Conservation (phyloP, 495 filamentous ascomycete genomes). For the Podospora fimiseda region DNA sequence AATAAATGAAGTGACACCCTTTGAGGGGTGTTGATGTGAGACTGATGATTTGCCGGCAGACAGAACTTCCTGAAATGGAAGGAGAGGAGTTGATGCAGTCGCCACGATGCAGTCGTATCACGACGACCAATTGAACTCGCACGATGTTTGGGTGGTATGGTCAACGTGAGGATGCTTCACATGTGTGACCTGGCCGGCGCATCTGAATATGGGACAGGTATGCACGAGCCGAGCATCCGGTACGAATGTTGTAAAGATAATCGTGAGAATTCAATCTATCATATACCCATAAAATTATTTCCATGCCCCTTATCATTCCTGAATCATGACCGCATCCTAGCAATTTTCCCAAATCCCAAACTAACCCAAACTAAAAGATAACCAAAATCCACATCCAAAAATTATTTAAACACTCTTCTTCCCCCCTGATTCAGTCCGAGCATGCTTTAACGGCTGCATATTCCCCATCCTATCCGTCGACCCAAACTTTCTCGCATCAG, state of each 20-base stretch:
- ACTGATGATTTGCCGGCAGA: slow-evolving; percentile 2
- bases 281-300: no score
- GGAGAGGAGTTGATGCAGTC: background rate
- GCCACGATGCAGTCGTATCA: background rate
- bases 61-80: slow-evolving; percentile 1
- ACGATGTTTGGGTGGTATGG: no score
- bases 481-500: slow-evolving; percentile 29
- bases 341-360: background rate
- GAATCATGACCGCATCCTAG: no score
- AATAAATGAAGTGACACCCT: background rate
- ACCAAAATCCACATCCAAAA: background rate
- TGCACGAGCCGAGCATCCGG: no score
- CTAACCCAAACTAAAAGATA: background rate
- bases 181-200: no score
- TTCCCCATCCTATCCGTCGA: slow-evolving; percentile 23
- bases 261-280: no score
- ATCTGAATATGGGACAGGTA: no score
- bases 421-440: background rate
- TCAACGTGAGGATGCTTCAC: no score
- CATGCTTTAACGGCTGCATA: slow-evolving; percentile 23
- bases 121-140: background rate
- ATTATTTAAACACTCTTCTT: background rate
- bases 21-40: background rate
- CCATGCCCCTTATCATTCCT: no score
- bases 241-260: no score